phyloP scores from a whole-genome alignment of 805 yeast genomes.

The Yarrowia yakushimensis region DNA sequence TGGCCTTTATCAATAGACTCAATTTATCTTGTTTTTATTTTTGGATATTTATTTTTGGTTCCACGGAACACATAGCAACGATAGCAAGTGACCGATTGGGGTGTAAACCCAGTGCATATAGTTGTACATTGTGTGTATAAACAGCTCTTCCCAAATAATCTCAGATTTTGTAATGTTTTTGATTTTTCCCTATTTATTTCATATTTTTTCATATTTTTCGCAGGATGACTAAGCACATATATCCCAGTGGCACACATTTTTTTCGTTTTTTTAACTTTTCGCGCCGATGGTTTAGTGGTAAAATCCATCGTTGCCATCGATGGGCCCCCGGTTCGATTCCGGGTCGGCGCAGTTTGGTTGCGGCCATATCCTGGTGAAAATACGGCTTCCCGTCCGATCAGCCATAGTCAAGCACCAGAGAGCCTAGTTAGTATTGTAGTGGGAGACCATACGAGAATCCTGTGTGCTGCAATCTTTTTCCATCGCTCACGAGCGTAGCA shows the following conservation, averaged over 20 bases:
- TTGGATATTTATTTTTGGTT: too few species aligned
- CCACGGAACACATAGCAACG: too few species aligned
- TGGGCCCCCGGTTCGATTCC: conserved; percentile 26
- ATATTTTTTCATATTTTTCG: too few species aligned
- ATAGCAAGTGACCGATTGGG: too few species aligned
- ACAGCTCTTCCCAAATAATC: too few species aligned
- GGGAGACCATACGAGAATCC: conserved; percentile 26
- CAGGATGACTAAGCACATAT: too few species aligned
- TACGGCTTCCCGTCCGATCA: conserved; percentile 26
- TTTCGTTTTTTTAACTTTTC: not conserved
- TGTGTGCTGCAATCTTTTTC: conserved; percentile 22
- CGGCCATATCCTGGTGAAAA: conserved; percentile 25
- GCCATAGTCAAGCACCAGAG: conserved; percentile 26
- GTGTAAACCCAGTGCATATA: too few species aligned
- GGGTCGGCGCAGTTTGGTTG: conserved; percentile 24
- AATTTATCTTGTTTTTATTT: too few species aligned
- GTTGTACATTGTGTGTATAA: too few species aligned
- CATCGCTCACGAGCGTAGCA: not conserved
- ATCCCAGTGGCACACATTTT: not conserved
- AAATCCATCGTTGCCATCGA: conserved; percentile 25
- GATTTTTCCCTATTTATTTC: too few species aligned
- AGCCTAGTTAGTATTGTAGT: conserved; percentile 25
- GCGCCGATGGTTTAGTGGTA: conserved; percentile 25
- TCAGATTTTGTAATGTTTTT: too few species aligned
- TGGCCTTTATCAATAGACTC: too few species aligned